Evolutionary conservation across 768 basidiomycete species (phyloP).

Genomic region (Mrakia hoshinonis): DNA sequence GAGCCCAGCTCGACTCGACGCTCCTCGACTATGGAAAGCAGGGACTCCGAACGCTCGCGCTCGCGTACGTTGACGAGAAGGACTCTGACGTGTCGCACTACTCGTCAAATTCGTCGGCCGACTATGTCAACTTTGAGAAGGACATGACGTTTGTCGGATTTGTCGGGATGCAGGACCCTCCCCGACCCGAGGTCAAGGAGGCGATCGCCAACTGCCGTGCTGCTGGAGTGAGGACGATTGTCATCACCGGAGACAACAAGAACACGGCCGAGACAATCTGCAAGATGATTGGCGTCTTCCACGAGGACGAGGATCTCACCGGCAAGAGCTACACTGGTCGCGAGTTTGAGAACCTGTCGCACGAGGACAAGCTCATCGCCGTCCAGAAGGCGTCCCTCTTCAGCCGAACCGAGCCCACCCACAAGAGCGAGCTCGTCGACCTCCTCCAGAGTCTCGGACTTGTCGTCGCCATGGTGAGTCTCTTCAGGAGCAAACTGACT

Average conservation of each 20-base stretch:
- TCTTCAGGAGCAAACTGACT: no score
- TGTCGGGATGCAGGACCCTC: conserved; percentile 96
- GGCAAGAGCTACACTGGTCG: conserved; percentile 92
- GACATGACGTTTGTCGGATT: conserved; percentile 88
- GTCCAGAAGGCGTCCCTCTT: conserved; percentile 85
- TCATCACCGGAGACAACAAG: conserved; percentile 57
- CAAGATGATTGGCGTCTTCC: conserved; percentile 89
- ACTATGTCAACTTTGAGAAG: conserved; percentile 84
- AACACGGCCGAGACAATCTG: conserved; percentile 96
- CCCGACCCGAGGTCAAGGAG: conserved; percentile 78
- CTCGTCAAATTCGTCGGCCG: conserved; percentile 62
- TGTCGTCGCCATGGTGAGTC: conserved; percentile 84
- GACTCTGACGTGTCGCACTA: conserved; percentile 75
- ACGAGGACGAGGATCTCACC: conserved; percentile 71
- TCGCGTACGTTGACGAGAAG: conserved; percentile 72
- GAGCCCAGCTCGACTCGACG: conserved; percentile 53
- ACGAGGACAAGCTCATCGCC: conserved; percentile 72
- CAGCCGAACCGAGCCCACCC: conserved; percentile 84
- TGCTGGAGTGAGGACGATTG: conserved; percentile 90
- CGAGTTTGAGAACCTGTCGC: conserved; percentile 72
- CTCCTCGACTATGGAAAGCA: conserved; percentile 65
- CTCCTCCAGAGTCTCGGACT: conserved; percentile 80
- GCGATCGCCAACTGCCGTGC: conserved; percentile 84
- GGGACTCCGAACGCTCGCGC: conserved; percentile 82
- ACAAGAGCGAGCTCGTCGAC: conserved; percentile 92